Base-by-base conservation (phyloP, 2,329 filamentous ascomycete genomes). In the Immersiporthe knoxdaviesiana region DNA sequence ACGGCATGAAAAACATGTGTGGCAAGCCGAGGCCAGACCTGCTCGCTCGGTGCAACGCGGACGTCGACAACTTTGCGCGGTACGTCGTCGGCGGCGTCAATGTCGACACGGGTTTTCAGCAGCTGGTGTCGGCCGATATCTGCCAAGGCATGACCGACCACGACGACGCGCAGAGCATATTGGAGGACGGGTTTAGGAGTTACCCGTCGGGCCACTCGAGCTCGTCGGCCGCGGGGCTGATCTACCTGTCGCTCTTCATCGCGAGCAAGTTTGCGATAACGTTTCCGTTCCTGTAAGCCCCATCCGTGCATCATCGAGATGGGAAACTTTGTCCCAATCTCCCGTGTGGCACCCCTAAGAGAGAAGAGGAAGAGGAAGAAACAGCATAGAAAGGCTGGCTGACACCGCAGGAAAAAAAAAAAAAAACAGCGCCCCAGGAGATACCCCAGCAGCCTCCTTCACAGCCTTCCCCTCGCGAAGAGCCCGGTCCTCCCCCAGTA, bases 181-280 rank as follows among this genome's bases (percentile, higher is more conserved):
- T 93, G 63, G 82, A 93, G 65, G 93, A 97, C 76, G 94, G 92
- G 1, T 97, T 97, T 81, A 87, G 92, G 60, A 94, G 91, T 74
- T 97, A 94, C 74, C 92, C 92, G 0, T 92, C 90, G 67, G 92
- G 92, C 0, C 92, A 95, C 81, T 82, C 91, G 32, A 93, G 90
- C 54, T 90, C 91, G 71, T 87, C 92, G 5, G 93, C 92, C 74
- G 90, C 91, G 14, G 94, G 94, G 0, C 82, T 97, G 65, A 87
- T 94, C 66, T 97, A 97, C 78, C 86, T 97, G 21, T 91, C 91
- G 1, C 87, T 98, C 64, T 97, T 94, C 84, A 85, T 98, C 30
- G 93, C 92, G 73, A 92, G 90, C 79, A 95, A 94, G 78, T 92
- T 95, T 75, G 87, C 89, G 70, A 89, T 94, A 71, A 90, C 88